Evolutionary conservation across 2,329 filamentous ascomycete genomes (phyloP).

Genomic region (Fusarium protoensiforme): DNA sequence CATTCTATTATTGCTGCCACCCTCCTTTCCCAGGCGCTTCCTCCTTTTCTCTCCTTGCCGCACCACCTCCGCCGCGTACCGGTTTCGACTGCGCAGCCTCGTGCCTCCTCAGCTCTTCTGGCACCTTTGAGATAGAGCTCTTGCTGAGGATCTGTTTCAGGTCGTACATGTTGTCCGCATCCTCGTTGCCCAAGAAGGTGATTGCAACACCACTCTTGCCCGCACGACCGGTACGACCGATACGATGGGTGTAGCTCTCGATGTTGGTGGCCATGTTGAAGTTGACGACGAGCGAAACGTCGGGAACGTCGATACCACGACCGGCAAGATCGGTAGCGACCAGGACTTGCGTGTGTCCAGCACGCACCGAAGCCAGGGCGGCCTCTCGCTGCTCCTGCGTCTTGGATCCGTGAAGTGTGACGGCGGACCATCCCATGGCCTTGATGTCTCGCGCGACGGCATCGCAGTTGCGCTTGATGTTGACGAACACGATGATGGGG

Average conservation of each 20-base stretch:
- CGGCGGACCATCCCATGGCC: slow-evolving; percentile 88
- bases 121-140: slow-evolving; percentile 86
- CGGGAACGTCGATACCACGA: slow-evolving; percentile 96
- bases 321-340: slow-evolving; percentile 96
- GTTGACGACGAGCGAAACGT: slow-evolving; percentile 94
- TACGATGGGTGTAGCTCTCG: slow-evolving; percentile 95
- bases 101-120: slow-evolving; percentile 90
- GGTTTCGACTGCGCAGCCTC: slow-evolving; percentile 91
- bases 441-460: slow-evolving; percentile 95
- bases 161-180: slow-evolving; percentile 91
- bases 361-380: slow-evolving; percentile 85
- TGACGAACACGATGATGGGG: slow-evolving; percentile 99
- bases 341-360: slow-evolving; percentile 83
- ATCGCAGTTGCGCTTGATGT: slow-evolving; percentile 99
- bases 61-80: slow-evolving; percentile 49
- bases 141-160: slow-evolving; percentile 96
- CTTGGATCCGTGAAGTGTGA: slow-evolving; percentile 94
- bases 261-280: slow-evolving; percentile 98
- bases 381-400: slow-evolving; percentile 98
- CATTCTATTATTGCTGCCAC: slow-evolving; percentile 24
- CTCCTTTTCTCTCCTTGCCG: slow-evolving; percentile 45
- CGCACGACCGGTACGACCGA: slow-evolving; percentile 96
- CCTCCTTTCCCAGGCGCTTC: slow-evolving; percentile 40
- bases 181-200: slow-evolving; percentile 93
- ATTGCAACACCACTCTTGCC: slow-evolving; percentile 97